Evolutionary conservation across 139 green algal genomes (phyloP).

Genomic region (Picocystis salinarum): DNA sequence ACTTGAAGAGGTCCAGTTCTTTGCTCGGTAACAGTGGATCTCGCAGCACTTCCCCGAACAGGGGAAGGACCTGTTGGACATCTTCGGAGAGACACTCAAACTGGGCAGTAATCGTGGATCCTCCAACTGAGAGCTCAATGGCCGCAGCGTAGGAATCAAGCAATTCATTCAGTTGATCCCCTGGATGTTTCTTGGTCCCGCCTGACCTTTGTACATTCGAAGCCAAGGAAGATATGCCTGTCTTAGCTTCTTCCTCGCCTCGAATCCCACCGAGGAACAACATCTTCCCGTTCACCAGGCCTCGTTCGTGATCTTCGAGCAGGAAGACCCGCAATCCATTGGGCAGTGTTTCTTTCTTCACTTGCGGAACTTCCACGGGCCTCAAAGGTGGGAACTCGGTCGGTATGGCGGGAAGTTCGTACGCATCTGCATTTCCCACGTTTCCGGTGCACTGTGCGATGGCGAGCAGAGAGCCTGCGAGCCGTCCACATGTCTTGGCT

Average conservation of each 20-base stretch:
- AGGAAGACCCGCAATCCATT: constrained; percentile 52
- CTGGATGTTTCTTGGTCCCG: constrained; percentile 26
- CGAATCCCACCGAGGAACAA: constrained; percentile 41
- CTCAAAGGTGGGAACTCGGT: too few species aligned
- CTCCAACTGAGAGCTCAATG: constrained; percentile 32
- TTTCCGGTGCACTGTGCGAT: too few species aligned
- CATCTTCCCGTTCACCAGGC: constrained; percentile 33
- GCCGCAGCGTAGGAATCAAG: constrained; percentile 37
- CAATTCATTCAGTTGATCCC: constrained; percentile 19
- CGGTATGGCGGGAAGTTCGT: too few species aligned
- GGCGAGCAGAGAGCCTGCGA: too few species aligned
- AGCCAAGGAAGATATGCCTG: constrained; percentile 24
- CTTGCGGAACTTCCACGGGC: too few species aligned
- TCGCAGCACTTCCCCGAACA: constrained; percentile 36
- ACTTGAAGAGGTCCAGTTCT: constrained; percentile 29
- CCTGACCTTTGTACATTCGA: constrained; percentile 34
- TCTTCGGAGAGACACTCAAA: constrained; percentile 43
- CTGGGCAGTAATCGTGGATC: constrained; percentile 18
- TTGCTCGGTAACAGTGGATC: constrained; percentile 27
- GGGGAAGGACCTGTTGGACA: constrained; percentile 19
- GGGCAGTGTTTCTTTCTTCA: too few species aligned
- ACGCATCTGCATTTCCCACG: too few species aligned
- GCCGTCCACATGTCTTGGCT: too few species aligned
- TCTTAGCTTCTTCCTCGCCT: constrained; percentile 13
- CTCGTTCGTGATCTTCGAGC: constrained; percentile 48